Evolutionary conservation across 768 basidiomycete genomes (phyloP).

Genomic region (Pulveroboletus sp.): DNA sequence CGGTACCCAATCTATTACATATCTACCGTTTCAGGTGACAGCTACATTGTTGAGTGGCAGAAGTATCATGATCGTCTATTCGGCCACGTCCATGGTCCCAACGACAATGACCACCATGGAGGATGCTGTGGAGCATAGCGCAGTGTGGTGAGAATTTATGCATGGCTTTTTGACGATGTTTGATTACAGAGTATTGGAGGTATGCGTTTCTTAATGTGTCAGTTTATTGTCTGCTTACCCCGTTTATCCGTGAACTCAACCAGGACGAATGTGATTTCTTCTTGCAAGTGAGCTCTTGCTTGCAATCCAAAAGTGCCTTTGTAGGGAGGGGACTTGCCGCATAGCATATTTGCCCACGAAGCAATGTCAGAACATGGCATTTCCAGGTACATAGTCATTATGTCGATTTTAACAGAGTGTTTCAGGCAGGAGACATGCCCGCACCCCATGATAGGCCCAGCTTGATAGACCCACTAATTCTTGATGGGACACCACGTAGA

Average conservation of each 20-base stretch:
- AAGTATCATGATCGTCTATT: constrained; percentile 52
- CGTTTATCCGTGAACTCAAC: constrained; percentile 53
- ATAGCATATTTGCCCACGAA: constrained; percentile 43
- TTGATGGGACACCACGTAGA: constrained; percentile 48
- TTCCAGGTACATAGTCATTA: constrained; percentile 31
- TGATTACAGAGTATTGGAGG: constrained; percentile 48
- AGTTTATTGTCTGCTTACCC: neutral
- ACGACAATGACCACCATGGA: constrained; percentile 51
- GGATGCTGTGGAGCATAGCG: constrained; percentile 51
- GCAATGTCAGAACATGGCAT: constrained; percentile 55
- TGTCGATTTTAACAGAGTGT: neutral
- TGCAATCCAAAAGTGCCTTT: neutral
- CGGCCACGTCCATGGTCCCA: constrained; percentile 45
- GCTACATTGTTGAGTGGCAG: constrained; percentile 41
- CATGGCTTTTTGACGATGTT: neutral
- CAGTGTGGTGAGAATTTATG: constrained; percentile 41
- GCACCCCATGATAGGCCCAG: constrained; percentile 8
- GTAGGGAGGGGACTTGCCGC: constrained; percentile 43
- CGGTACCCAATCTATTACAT: too few species aligned
- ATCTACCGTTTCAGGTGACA: constrained; percentile 45
- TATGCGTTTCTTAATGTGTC: constrained; percentile 21
- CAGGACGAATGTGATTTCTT: constrained; percentile 62
- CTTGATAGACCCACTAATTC: neutral
- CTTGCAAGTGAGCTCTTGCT: constrained; percentile 35
- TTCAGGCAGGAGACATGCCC: constrained; percentile 20